Evolutionary conservation across 768 basidiomycete genomes (phyloP).

Genomic region (Kwoniella mangroviensis): DNA sequence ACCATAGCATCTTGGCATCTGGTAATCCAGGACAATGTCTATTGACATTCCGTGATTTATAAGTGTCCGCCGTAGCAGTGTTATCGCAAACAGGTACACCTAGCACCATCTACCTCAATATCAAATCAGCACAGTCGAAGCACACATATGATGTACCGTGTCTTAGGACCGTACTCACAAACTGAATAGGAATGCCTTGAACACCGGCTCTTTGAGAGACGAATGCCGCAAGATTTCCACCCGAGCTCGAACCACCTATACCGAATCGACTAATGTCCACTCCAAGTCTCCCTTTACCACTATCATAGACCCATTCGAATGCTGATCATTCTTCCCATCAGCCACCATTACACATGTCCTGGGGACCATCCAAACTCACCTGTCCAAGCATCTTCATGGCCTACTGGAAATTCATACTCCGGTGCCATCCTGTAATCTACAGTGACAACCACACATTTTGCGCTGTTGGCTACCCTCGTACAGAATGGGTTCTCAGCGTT

Average conservation of each 20-base stretch:
- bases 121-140: too few relatives aligned
- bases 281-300: constrained; percentile 62
- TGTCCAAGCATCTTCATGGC: constrained; percentile 73
- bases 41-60: constrained; percentile 67
- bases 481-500: constrained; percentile 67
- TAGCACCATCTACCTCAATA: constrained; percentile 64
- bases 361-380: constrained; percentile 11
- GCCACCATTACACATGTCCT: not conserved
- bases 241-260: constrained; percentile 76
- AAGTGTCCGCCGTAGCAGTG: constrained; percentile 62
- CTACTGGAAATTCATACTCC: constrained; percentile 72
- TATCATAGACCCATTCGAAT: constrained; percentile 66
- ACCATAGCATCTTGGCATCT: constrained; percentile 75
- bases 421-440: constrained; percentile 77
- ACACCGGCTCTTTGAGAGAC: constrained; percentile 68
- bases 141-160: too few relatives aligned
- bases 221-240: constrained; percentile 72
- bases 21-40: constrained; percentile 66
- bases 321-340: constrained; percentile 47
- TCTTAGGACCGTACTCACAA: constrained; percentile 14
- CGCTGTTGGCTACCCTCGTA: constrained; percentile 67
- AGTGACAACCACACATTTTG: constrained; percentile 68
- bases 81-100: constrained; percentile 77
- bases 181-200: constrained; percentile 33
- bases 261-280: constrained; percentile 66